phyloP scores from a whole-genome alignment of 768 basidiomycete genomes.

The Tulasnella sp. region DNA sequence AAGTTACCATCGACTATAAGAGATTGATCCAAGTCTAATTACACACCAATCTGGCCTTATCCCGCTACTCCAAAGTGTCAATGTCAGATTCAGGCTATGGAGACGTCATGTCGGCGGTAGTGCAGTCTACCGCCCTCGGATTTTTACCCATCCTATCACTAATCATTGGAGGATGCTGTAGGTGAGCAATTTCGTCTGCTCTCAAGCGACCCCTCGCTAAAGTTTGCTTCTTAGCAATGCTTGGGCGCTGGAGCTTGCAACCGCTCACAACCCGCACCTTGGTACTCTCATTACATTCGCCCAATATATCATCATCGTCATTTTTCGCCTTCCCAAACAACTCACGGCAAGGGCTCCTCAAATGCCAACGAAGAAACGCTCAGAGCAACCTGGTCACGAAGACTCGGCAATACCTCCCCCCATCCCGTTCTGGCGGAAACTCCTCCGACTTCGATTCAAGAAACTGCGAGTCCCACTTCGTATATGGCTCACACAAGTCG shows the following conservation, averaged over 20 bases:
- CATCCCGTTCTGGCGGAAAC: neutral
- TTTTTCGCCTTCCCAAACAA: conserved; percentile 56
- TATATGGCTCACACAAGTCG: conserved; percentile 69
- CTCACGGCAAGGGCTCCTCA: conserved; percentile 27
- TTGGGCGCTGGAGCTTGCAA: conserved; percentile 62
- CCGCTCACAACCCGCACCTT: conserved; percentile 50
- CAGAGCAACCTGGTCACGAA: neutral
- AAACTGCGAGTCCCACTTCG: conserved; percentile 56
- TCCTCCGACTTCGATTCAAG: conserved; percentile 33
- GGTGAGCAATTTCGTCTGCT: conserved; percentile 28
- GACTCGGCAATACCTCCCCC: neutral
- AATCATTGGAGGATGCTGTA: conserved; percentile 88
- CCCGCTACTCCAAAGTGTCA: too few species aligned
- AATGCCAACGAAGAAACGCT: neutral
- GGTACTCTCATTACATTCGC: conserved; percentile 81
- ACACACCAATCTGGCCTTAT: too few species aligned
- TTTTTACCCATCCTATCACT: conserved; percentile 61
- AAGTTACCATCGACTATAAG: too few species aligned
- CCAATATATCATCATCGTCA: conserved; percentile 69
- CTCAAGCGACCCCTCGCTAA: conserved; percentile 15
- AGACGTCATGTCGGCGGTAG: neutral
- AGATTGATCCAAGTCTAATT: too few species aligned
- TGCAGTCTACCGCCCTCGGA: conserved; percentile 21
- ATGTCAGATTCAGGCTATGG: neutral
- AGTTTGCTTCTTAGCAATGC: conserved; percentile 47